These are phyloP conservation scores for Backusella psychrophila DNA, from an alignment of 192 early-diverging fungal species.

Conservation along the genomic window DNA sequence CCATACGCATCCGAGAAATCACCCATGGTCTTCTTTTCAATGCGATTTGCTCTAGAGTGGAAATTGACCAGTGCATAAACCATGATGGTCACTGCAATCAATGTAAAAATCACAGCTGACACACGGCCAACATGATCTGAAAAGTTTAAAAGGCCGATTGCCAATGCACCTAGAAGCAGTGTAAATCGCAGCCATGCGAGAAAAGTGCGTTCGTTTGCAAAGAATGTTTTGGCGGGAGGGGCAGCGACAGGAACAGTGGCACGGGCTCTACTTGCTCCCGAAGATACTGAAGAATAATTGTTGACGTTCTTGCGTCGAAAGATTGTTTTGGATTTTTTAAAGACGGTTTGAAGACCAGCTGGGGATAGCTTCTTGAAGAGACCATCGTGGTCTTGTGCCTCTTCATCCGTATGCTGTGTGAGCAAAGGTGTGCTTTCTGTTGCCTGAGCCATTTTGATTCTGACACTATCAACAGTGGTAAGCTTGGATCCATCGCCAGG, in stretches of 20 bases:
- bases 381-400: background rate
- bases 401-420: background rate
- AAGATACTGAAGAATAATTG: background rate
- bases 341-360: constrained; percentile 23
- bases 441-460: constrained; percentile 10
- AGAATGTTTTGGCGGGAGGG: constrained; percentile 81
- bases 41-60: constrained; percentile 71
- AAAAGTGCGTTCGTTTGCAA: constrained; percentile 94
- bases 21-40: constrained; percentile 60
- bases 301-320: background rate
- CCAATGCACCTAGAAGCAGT: constrained; percentile 63
- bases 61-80: constrained; percentile 71
- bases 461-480: constrained; percentile 31
- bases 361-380: constrained; percentile 27
- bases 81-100: constrained; percentile 70
- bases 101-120: constrained; percentile 65
- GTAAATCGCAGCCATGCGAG: constrained; percentile 83
- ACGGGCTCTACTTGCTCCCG: constrained; percentile 51
- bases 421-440: constrained; percentile 33
- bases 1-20: constrained; percentile 77
- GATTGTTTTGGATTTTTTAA: constrained; percentile 23
- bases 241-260: constrained; percentile 57
- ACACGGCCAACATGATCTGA: constrained; percentile 66
- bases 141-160: constrained; percentile 77
- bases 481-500: constrained; percentile 32